Percentiles rank a stretch among this genome's conserved stretches.
Conservation (phyloP, 116 monocot species). For the Papilionanthe hybrid region DNA sequence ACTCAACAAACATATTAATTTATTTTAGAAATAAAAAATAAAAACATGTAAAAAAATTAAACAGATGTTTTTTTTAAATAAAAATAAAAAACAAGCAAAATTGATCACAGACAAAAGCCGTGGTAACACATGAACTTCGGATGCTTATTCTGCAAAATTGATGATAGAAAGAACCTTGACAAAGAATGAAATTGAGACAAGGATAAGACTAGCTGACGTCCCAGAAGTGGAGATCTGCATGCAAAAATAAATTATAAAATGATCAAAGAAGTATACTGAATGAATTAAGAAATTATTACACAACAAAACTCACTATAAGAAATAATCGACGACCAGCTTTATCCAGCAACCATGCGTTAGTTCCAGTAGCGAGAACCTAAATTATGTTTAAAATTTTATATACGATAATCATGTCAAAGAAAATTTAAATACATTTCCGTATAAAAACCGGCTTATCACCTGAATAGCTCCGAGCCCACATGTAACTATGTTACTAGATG, state of each 20-base stretch:
- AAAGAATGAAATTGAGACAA: constrained; percentile 74
- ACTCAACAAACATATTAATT: too few relatives aligned
- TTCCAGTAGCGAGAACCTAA: constrained; percentile 85
- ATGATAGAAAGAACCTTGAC: constrained; percentile 45
- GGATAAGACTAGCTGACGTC: constrained; percentile 75
- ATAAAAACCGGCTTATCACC: constrained; percentile 31
- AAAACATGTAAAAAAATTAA: too few relatives aligned
- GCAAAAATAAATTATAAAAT: not conserved
- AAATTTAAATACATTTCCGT: not conserved
- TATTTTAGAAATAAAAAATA: too few relatives aligned
- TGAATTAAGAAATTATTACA: not conserved
- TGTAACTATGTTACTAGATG: constrained; percentile 61
- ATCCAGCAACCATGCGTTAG: constrained; percentile 86
- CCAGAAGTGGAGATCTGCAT: constrained; percentile 70
- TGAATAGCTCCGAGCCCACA: constrained; percentile 88
- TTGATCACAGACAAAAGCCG: too few relatives aligned
- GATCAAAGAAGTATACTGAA: not conserved
- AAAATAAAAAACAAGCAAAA: too few relatives aligned
- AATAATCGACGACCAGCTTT: constrained; percentile 84
- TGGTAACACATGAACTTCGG: too few relatives aligned
- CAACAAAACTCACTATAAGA: constrained; percentile 57
- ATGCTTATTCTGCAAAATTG: not conserved
- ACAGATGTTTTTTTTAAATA: too few relatives aligned
- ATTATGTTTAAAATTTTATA: too few relatives aligned
- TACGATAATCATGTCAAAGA: too few relatives aligned